A percentile compares a stretch with the other conserved stretches of the same genome.
Evolutionary conservation across 257 asterid species (phyloP).

Genomic region (Forsythia suspensa): DNA sequence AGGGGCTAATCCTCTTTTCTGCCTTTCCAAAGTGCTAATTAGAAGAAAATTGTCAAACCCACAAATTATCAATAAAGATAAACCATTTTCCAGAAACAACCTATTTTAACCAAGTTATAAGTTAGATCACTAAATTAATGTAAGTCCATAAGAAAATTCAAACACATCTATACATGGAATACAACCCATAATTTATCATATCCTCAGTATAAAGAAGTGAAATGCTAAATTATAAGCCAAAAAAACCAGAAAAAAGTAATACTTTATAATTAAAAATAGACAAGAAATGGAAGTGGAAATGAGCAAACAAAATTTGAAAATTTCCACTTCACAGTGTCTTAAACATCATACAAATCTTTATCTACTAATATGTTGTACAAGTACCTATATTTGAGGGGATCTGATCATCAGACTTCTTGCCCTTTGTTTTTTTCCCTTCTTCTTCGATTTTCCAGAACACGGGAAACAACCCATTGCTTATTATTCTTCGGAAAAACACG

Average conservation of each 20-base stretch:
- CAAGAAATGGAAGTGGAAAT: not conserved
- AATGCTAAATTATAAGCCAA: not conserved
- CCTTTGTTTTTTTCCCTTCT: slow-evolving; percentile 43
- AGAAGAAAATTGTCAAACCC: not conserved
- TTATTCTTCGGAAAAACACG: not conserved
- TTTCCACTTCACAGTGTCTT: not conserved
- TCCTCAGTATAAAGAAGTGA: not conserved
- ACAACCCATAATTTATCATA: not conserved
- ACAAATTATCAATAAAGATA: not conserved
- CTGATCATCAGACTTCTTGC: slow-evolving; percentile 59
- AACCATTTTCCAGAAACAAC: not conserved
- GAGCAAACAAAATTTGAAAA: not conserved
- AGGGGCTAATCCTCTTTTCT: not conserved
- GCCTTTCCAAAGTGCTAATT: not conserved
- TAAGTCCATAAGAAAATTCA: not conserved
- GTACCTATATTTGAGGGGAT: slow-evolving; percentile 65
- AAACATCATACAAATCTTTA: not conserved
- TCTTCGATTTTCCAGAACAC: slow-evolving; percentile 72
- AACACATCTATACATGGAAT: not conserved
- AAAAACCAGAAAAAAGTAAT: not conserved
- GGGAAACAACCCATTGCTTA: slow-evolving; percentile 65
- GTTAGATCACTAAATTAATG: not conserved
- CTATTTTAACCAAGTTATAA: not conserved
- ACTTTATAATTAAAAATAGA: not conserved
- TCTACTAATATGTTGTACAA: not conserved